Evolutionary conservation across 2,329 filamentous ascomycete species (phyloP).

Genomic region (Berkeleyomyces basicola): DNA sequence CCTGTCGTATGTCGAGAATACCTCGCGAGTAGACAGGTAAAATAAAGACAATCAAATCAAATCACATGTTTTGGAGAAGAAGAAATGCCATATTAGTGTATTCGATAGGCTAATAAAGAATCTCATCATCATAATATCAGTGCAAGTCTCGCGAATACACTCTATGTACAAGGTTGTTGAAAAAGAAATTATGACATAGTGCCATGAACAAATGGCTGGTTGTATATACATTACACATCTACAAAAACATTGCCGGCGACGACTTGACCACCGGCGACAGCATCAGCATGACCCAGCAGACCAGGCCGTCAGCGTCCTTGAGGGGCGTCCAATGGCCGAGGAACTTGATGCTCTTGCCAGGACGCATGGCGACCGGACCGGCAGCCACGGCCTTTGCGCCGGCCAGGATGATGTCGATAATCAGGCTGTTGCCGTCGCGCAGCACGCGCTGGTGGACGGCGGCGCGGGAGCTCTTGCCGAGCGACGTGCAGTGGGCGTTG

Average conservation of each 20-base stretch:
- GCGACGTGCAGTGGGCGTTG: not conserved
- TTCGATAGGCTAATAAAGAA: too few relatives aligned
- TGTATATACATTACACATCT: not conserved
- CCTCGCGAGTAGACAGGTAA: too few relatives aligned
- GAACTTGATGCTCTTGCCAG: not conserved
- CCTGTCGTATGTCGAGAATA: too few relatives aligned
- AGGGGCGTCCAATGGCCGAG: constrained; percentile 12
- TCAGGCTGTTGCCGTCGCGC: constrained; percentile 1
- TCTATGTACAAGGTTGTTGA: too few relatives aligned
- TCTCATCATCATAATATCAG: too few relatives aligned
- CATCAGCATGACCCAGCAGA: not conserved
- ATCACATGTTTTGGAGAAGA: too few relatives aligned
- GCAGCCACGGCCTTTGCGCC: not conserved
- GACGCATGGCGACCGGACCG: not conserved
- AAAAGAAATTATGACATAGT: not conserved
- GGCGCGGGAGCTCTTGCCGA: not conserved
- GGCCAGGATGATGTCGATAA: not conserved
- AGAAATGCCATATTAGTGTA: too few relatives aligned
- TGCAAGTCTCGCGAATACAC: too few relatives aligned
- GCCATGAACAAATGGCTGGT: not conserved
- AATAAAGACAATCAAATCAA: too few relatives aligned
- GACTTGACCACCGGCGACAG: not conserved
- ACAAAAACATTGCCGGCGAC: not conserved
- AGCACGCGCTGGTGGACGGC: constrained; percentile 1
- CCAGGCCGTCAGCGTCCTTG: not conserved